Conservation (phyloP, 805 yeast genomes). For the Ogataea chonburiensis region DNA sequence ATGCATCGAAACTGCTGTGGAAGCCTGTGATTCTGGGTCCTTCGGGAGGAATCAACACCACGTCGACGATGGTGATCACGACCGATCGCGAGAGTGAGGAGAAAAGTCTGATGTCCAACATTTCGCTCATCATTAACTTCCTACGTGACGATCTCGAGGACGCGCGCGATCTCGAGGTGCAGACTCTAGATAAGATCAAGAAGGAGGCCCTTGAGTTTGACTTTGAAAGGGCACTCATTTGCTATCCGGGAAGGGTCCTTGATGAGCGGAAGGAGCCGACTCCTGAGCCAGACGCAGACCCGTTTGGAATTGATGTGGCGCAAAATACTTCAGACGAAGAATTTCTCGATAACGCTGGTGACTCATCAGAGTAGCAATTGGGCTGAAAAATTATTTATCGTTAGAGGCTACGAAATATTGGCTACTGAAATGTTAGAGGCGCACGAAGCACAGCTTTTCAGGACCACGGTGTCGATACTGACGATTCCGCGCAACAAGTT, state of each 20-base stretch:
- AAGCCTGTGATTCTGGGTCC: conserved; percentile 83
- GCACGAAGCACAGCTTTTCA: conserved; percentile 45
- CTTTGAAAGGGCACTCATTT: conserved; percentile 16
- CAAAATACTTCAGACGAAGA: conserved; percentile 8
- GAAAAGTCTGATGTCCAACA: conserved; percentile 43
- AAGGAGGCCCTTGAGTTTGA: conserved; percentile 33
- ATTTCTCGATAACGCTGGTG: conserved; percentile 3
- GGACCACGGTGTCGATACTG: conserved; percentile 45
- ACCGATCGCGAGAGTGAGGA: conserved; percentile 24
- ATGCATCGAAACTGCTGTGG: conserved; percentile 64
- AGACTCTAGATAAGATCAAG: conserved; percentile 43
- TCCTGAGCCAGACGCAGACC: conserved; percentile 7
- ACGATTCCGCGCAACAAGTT: conserved; percentile 52
- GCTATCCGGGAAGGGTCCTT: conserved; percentile 26
- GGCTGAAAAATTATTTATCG: conserved; percentile 4
- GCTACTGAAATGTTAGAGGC: conserved; percentile 9
- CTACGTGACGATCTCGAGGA: conserved; percentile 68
- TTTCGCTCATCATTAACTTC: conserved; percentile 57
- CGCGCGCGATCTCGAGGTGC: conserved; percentile 56
- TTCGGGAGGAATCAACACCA: conserved; percentile 77
- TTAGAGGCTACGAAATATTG: no score
- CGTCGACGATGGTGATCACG: conserved; percentile 41
- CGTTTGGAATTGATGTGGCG: conserved; percentile 11
- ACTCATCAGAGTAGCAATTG: conserved; percentile 3
- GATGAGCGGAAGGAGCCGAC: neutral